Percentiles rank a stretch among this genome's conserved stretches.
phyloP scores from a whole-genome alignment of 495 filamentous ascomycete species.

The Massariosphaeria phaeospora region DNA sequence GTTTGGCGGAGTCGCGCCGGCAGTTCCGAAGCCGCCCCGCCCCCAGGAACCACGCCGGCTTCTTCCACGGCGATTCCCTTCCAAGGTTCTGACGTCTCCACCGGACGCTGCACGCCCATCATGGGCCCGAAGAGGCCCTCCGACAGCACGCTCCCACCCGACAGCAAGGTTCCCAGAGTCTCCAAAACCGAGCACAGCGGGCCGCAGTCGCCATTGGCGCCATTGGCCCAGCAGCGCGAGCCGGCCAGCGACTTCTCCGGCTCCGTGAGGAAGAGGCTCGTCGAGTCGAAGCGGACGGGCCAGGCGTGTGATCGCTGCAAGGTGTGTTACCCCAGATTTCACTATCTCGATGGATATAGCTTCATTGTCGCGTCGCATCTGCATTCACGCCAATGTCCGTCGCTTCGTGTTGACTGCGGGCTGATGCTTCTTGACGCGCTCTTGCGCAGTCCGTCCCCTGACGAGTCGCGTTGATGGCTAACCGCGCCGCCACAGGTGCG shows the following conservation, averaged over 20 bases:
- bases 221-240: conserved; percentile 14
- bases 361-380: neutral
- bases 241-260: conserved; percentile 59
- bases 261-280: conserved; percentile 59
- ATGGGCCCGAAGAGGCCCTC: conserved; percentile 23
- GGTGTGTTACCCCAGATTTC: conserved; percentile 46
- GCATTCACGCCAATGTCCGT: no score
- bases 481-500: conserved; percentile 57
- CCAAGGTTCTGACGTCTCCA: no score
- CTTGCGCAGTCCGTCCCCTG: neutral
- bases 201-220: conserved; percentile 15
- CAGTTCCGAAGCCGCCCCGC: neutral
- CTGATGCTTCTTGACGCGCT: neutral
- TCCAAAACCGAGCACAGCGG: conserved; percentile 51
- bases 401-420: conserved; percentile 8
- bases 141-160: conserved; percentile 13
- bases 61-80: conserved; percentile 25
- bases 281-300: conserved; percentile 64
- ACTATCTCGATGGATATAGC: neutral
- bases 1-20: neutral
- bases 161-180: conserved; percentile 28
- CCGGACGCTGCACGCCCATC: neutral
- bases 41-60: conserved; percentile 7
- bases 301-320: conserved; percentile 92
- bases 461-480: conserved; percentile 5